These are phyloP conservation scores for Saturnispora mendoncae DNA, from an alignment of 805 yeast species.

Conservation along the genomic window DNA sequence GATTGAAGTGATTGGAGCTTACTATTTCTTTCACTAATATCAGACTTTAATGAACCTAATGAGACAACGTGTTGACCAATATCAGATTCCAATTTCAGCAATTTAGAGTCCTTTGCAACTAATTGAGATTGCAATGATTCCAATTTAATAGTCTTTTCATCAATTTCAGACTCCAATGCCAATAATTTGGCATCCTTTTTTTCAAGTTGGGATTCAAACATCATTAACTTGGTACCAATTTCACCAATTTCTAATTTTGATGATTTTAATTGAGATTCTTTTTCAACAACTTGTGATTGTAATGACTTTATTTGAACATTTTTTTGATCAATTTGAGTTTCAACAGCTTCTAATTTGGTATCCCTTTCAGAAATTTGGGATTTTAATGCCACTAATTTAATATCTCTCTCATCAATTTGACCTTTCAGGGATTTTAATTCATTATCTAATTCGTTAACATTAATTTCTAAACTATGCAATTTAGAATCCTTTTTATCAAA, in stretches of 20 bases:
- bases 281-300: not conserved
- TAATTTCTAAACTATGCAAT: not conserved
- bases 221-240: not conserved
- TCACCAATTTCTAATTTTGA: not conserved
- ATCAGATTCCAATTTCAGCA: not conserved
- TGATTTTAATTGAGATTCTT: not conserved
- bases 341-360: not conserved
- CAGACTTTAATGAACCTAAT: not conserved
- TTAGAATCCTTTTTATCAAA: not conserved
- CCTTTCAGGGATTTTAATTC: not conserved
- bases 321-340: not conserved
- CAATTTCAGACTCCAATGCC: not conserved
- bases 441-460: not conserved
- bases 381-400: not conserved
- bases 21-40: slow-evolving; percentile 3
- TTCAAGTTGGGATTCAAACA: slow-evolving; percentile 3
- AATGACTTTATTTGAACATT: not conserved
- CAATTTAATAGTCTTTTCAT: not conserved
- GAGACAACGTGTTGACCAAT: not conserved
- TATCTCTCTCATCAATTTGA: not conserved
- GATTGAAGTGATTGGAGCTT: slow-evolving; percentile 1
- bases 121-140: not conserved
- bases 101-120: not conserved
- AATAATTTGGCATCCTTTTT: slow-evolving; percentile 3
- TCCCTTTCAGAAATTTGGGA: not conserved